Conservation (phyloP, 768 basidiomycete species). For the Lepiota subincarnata region DNA sequence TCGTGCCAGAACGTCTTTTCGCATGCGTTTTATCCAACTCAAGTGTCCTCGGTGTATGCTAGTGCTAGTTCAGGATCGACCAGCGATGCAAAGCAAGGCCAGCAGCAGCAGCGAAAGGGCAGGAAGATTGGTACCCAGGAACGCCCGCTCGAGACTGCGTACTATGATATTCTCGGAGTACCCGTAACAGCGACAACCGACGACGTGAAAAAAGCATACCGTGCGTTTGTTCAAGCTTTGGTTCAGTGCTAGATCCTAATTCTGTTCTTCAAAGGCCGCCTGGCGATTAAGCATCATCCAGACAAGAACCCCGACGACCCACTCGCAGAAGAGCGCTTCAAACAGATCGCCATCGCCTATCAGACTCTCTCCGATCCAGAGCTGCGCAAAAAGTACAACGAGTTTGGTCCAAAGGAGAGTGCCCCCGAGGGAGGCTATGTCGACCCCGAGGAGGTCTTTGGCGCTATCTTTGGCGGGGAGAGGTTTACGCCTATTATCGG, state of each 20-base stretch:
- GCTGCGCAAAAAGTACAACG: constrained; percentile 84
- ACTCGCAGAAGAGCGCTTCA: constrained; percentile 81
- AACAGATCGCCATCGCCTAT: constrained; percentile 86
- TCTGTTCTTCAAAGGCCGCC: constrained; percentile 43
- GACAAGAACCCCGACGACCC: constrained; percentile 93
- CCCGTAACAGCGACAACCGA: constrained; percentile 71
- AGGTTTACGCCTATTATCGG: constrained; percentile 86
- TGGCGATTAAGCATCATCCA: constrained; percentile 89
- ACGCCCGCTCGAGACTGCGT: constrained; percentile 82
- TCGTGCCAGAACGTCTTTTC: constrained; percentile 55
- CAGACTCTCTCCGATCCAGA: constrained; percentile 77
- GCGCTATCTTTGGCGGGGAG: constrained; percentile 87
- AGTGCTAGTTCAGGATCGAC: background rate
- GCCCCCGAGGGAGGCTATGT: constrained; percentile 82
- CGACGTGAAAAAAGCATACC: constrained; percentile 90
- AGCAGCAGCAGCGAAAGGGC: constrained; percentile 38
- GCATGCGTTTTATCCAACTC: constrained; percentile 66
- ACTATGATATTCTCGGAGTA: constrained; percentile 84
- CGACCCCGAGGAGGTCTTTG: constrained; percentile 80
- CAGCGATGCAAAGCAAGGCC: constrained; percentile 19
- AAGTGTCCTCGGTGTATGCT: constrained; percentile 34
- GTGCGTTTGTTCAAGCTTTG: constrained; percentile 37
- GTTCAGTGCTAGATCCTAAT: background rate
- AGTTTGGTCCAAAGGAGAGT: constrained; percentile 83
- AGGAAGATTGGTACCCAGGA: constrained; percentile 89